Evolutionary conservation across 306 rosid genomes (phyloP).

Genomic region (Adenanthera pavonina): DNA sequence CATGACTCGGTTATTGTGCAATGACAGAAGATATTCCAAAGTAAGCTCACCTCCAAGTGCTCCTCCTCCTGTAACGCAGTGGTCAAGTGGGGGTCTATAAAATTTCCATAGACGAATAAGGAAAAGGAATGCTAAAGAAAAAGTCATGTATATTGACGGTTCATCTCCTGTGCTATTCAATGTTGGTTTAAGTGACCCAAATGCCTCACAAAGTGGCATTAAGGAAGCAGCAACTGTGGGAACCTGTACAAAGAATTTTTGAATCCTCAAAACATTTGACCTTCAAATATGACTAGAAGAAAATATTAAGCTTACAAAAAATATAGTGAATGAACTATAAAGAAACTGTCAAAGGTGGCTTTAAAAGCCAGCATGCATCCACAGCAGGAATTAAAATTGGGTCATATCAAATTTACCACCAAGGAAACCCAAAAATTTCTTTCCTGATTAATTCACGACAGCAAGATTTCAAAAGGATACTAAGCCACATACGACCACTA

Average conservation of each 20-base stretch:
- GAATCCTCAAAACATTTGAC: constrained; percentile 35
- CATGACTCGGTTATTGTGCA: constrained; percentile 55
- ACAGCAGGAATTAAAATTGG: constrained; percentile 9
- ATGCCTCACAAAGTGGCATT: constrained; percentile 79
- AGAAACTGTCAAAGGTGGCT: constrained; percentile 13
- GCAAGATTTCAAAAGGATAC: constrained; percentile 26
- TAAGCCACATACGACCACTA: constrained; percentile 17
- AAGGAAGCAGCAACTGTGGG: constrained; percentile 74
- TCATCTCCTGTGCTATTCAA: constrained; percentile 53
- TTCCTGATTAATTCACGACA: constrained; percentile 5
- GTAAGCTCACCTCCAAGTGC: constrained; percentile 59
- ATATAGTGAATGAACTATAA: constrained; percentile 11
- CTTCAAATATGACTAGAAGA: constrained; percentile 29
- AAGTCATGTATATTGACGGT: constrained; percentile 64
- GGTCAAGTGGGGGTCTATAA: constrained; percentile 74
- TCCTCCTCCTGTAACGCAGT: constrained; percentile 59
- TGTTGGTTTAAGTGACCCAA: constrained; percentile 70
- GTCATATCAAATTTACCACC: constrained; percentile 15
- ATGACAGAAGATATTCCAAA: constrained; percentile 74
- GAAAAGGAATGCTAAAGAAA: constrained; percentile 76
- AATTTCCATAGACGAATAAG: constrained; percentile 83
- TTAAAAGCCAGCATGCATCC: constrained; percentile 9
- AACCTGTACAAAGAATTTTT: constrained; percentile 53
- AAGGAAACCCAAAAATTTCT: constrained; percentile 21
- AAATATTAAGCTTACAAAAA: background rate